Base-by-base conservation (phyloP, 1,284 basidiomycete species). In the Trichosporon ovoides region DNA sequence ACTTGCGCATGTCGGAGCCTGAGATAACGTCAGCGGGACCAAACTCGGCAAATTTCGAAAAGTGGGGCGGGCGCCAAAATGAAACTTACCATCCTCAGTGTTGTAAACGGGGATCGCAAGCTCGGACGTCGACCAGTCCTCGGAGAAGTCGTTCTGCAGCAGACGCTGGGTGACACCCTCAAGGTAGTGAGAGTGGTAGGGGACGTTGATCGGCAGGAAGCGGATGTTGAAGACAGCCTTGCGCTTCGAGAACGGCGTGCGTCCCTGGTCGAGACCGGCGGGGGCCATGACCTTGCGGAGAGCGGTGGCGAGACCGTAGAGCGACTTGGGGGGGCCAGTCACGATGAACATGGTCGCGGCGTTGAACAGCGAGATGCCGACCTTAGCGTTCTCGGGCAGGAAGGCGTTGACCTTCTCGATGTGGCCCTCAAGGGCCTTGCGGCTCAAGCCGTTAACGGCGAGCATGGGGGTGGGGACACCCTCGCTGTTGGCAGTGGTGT, bases 401-500 rank as follows among this genome's bases (percentile, higher is more conserved):
- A 93, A 86, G 55, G 84, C 82, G 81, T 98, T 98, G 62, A 93
- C 95, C 79, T 87, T 87, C 62, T 83, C 81, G 66, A 98, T 85
- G 74, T 95, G 89, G 50, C 82, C 83, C 76, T 94, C 83, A 60
- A 98, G 83, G 52, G 87, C 85, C 69, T 85, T 84, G 66, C 91
- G 79, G 48, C 83, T 78, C 46, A 98, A 85, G 34, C 94, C 95
- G 7, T 87, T 87, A 66, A 98, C 84, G 33, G 88, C 85, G 62
- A 98, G 79, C 95, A 98, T 98, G 58, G 95, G 93, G 24, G 87
- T 87, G 7, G 96, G 96, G 11, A 83, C 82, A 40, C 95, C 96
- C 77, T 98, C 95, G 54, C 92, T 92, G 57, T 91, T 91, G 55
- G 93, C 91, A 61, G 95, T 78, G 38, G 91, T 83, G 69, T 97